Evolutionary conservation across 208 protist species (phyloP).

Genomic region (Entamoeba invadens): DNA sequence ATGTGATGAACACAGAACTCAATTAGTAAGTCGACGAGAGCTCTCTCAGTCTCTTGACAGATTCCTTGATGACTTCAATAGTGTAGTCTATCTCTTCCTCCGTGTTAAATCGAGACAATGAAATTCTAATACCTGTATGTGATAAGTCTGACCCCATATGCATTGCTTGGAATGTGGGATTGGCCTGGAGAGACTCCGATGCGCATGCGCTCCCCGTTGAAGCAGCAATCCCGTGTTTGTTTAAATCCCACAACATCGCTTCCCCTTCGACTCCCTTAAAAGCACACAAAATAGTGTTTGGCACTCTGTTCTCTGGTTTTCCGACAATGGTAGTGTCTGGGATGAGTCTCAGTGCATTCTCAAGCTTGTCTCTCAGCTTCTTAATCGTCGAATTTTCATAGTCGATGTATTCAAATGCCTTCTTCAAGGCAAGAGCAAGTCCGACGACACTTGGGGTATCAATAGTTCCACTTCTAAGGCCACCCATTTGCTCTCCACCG

Average conservation of each 20-base stretch:
- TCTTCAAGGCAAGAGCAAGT: constrained; percentile 38
- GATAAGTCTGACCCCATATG: constrained; percentile 82
- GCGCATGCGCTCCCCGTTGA: constrained; percentile 91
- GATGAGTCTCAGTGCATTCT: not conserved
- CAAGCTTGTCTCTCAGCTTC: not conserved
- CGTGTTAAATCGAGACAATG: constrained; percentile 89
- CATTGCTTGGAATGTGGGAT: constrained; percentile 91
- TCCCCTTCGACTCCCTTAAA: constrained; percentile 97
- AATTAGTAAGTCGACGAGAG: not conserved
- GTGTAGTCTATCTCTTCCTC: constrained; percentile 50
- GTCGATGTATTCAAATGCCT: constrained; percentile 65
- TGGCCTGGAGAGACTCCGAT: constrained; percentile 88
- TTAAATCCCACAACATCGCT: constrained; percentile 82
- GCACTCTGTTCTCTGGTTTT: constrained; percentile 64
- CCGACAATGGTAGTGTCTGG: constrained; percentile 69
- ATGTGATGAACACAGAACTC: too few species aligned
- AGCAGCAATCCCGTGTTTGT: constrained; percentile 50
- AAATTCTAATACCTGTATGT: constrained; percentile 94
- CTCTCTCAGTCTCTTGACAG: not conserved
- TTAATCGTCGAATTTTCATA: constrained; percentile 55
- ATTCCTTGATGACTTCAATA: not conserved
- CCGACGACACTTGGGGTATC: constrained; percentile 68
- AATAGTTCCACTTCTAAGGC: constrained; percentile 72
- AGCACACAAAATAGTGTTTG: constrained; percentile 83
- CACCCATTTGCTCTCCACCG: constrained; percentile 93